Percentiles rank a stretch among this genome's conserved stretches.
Conservation (phyloP, 2,329 filamentous ascomycete genomes). For the Colletotrichum sp. region DNA sequence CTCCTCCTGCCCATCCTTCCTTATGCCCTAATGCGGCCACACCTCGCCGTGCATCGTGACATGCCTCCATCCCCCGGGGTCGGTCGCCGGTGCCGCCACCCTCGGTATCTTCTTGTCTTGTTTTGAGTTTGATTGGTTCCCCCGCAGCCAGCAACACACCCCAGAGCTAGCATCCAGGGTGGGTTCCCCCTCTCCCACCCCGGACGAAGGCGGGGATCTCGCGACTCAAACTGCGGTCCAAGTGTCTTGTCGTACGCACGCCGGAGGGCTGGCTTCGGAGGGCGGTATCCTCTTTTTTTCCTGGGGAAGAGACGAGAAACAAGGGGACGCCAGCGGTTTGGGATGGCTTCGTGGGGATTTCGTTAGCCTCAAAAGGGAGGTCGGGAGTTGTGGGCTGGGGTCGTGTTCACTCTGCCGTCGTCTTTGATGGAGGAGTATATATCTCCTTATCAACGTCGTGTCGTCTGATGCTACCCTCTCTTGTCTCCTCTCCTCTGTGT, state of each 20-base stretch:
- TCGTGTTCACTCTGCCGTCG: not conserved
- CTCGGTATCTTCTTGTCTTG: constrained; percentile 14
- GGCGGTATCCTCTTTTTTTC: constrained; percentile 1
- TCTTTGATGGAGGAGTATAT: not conserved
- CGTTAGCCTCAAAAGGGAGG: not conserved
- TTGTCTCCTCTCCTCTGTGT: not conserved
- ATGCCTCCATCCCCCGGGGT: not conserved
- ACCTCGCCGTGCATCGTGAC: not conserved
- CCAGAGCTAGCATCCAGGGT: not conserved
- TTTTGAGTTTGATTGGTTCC: constrained; percentile 14
- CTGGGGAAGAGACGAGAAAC: constrained; percentile 5
- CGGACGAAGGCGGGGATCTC: not conserved
- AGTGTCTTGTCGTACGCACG: not conserved
- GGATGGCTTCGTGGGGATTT: not conserved
- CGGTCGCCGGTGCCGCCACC: constrained; percentile 3
- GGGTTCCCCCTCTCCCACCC: not conserved
- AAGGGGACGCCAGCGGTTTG: not conserved
- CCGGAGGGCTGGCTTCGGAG: not conserved
- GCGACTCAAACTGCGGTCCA: not conserved
- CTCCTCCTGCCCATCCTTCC: not conserved
- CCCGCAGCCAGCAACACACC: constrained; percentile 1
- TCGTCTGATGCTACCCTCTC: not conserved
- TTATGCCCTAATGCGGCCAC: constrained; percentile 2
- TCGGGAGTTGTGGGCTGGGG: not conserved
- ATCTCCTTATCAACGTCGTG: not conserved